Base-by-base conservation (phyloP, 2,329 filamentous ascomycete genomes). In the Ophiosphaerella narmari region DNA sequence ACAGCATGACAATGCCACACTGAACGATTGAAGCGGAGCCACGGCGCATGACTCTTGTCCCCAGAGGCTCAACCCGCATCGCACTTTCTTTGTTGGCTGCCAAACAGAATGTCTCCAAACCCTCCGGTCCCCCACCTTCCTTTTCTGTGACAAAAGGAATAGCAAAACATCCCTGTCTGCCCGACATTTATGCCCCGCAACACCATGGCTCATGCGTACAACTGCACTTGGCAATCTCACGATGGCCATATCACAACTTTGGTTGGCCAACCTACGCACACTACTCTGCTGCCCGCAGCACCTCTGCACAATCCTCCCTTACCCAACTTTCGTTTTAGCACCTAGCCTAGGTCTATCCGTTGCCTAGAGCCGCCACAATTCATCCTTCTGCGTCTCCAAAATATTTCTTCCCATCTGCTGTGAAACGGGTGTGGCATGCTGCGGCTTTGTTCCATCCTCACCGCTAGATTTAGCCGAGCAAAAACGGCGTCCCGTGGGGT, bases 111-210 rank as follows among this genome's bases (percentile, higher is more conserved):
- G 33, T 37, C 32, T 5, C 37, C 32, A 16, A 18, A 18, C 5
- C 14, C 46, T 47, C 48, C 36, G 34, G 49, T 29, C 29, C 16
- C 65, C 65, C 65, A 65, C 67, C 65, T 63, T 67, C 59, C 66
- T 60, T 55, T 65, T 62, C 46, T 43, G 57, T 57, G 57, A 57
- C 49, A 54, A 42, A 39, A 48, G 36, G 43, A 44, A 52, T 51
- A 38, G n/a, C 48, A 50, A 40, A 42, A 39, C 47, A 59, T 52
- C 63, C 63, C 60, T 65, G 60, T 55, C 55, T 34, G 41, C 45
- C 50, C 48, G 50, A 55, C 46, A 24, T 41, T 57, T 39, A 47
- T 53, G 55, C 66, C 65, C 64, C 65, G 61, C 66, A 68, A 68
- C 66, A 68, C 66, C 66, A 69, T 50, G 54, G 23, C 44, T 38